Evolutionary conservation across 2,329 filamentous ascomycete species (phyloP), one percentile per base, ranked within the genome.

Genomic region (Penicillium sp.): DNA sequence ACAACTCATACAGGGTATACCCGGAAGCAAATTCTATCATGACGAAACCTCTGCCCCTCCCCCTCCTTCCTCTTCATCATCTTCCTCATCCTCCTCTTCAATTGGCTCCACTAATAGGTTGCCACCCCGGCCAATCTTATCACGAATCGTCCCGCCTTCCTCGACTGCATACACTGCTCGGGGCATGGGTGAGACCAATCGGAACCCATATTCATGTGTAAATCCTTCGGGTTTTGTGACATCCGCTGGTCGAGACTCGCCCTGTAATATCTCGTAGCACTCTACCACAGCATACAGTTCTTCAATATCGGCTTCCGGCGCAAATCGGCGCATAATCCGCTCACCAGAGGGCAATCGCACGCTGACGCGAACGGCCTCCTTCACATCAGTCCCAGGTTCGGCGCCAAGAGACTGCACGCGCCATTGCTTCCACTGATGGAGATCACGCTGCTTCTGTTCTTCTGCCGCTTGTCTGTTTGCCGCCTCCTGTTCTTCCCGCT

Each of bases 211-310:
- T 63, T 87, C 79, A 71, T 97, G 92, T 61, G 87, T 79, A 69
- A 94, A 97, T 11, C 77, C 84, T 19, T 81, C 77, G 0, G 91
- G 91, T 63, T 85, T 74, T 3, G 75, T 67, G 1, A 72, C 71
- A 18, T 71, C 73, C 28, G 76, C 70, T 14, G 74, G 56, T 52
- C 64, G 45, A 48, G 59, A 31, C 26, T 75, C 53, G 37, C 56
- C 73, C 31, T 82, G 73, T 3, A 92, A 64, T 5, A 88, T 64
- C 48, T 91, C 87, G 70, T 92, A 88, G 75, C 93, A 97, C 69
- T 99, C 94, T 2, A 97, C 92, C 75, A 96, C 97, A 0, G 93
- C 94, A 72, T 97, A 97, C 5, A 99, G 77, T 67, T 97, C 92
- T 70, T 97, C 93, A 33, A 97, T 78, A 2, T 83, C 81, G 0